Evolutionary conservation across 2,329 filamentous ascomycete genomes (phyloP), one percentile per base, ranked within the genome.

Genomic region (Microdochium trichocladiopsis): DNA sequence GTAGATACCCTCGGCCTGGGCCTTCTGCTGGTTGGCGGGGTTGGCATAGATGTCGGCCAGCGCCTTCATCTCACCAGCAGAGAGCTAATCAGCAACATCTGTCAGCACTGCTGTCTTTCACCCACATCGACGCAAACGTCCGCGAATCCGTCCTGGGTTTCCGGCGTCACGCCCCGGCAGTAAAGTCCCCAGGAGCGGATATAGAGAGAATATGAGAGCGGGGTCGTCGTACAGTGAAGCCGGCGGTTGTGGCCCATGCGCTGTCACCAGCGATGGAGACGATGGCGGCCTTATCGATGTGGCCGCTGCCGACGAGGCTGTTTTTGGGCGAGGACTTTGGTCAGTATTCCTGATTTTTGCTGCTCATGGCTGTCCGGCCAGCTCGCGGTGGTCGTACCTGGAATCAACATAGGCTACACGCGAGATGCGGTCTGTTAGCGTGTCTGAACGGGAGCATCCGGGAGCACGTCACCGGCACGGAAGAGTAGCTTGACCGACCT

Each of bases 251-350:
- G 55, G 90, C 90, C 90, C 90, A 95, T 62, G 83, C 79, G 68
- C 86, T 90, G 72, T 88, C 88, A 63, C 90, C 89, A 61, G 87
- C 87, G 58, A 73, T 75, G 72, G 87, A 91, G 77, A 94, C 84
- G 69, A 96, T 91, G 67, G 88, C 88, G 63, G 81, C 91, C 76
- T 90, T 86, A 76, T 94, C 87, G 66, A 95, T 73, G 69, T 92
- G 86, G 65, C 85, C 85, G 63, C 80, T 85, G 74, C 79, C 86
- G 66, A 95, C 81, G 64, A 96, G 83, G 81, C 90, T 95, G 66
- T 61, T 21, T 21, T 16, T 10, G 9, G 21, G 18, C 10, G 6
- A 18, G 16, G 9, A 6, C 9, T 45, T 18, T 21, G 41, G 6
- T 18, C 16, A 45, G 18, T 21, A 18, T 8, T 23, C 21, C 18